A percentile compares a stretch with the other conserved stretches of the same genome.
Conservation (phyloP, 106 monocot genomes). For the Ottelia alismoides region DNA sequence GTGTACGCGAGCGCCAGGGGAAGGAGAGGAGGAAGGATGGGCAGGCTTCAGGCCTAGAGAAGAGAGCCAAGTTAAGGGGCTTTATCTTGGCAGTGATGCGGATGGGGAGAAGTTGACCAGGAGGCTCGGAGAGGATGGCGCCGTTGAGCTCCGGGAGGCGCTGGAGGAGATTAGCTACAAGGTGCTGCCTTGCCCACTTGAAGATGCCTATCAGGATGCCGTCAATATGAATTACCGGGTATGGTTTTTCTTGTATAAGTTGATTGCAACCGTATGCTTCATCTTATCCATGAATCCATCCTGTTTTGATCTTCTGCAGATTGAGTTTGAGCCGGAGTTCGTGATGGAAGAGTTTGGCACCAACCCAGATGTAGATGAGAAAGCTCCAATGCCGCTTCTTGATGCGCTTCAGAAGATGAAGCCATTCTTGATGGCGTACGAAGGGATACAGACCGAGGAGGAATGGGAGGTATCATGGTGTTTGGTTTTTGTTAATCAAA, state of each 20-base stretch:
- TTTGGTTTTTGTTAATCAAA: background rate
- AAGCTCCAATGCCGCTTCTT: slow-evolving; percentile 58
- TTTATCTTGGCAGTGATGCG: slow-evolving; percentile 44
- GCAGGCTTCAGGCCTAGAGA: slow-evolving; percentile 12
- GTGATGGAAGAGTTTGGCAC: slow-evolving; percentile 48
- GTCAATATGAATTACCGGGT: slow-evolving; percentile 73
- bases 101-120: slow-evolving; percentile 67
- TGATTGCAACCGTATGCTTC: background rate
- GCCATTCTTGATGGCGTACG: slow-evolving; percentile 96
- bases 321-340: slow-evolving; percentile 96
- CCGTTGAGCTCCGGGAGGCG: slow-evolving; percentile 35
- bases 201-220: slow-evolving; percentile 68
- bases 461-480: slow-evolving; percentile 80
- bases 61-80: slow-evolving; percentile 11
- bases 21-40: slow-evolving; percentile 7
- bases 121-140: slow-evolving; percentile 66
- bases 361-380: slow-evolving; percentile 96
- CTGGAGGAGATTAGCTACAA: slow-evolving; percentile 44
- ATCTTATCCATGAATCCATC: no score
- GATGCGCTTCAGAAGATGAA: slow-evolving; percentile 73
- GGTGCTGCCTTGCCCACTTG: slow-evolving; percentile 48
- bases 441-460: slow-evolving; percentile 78
- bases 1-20: slow-evolving; percentile 9
- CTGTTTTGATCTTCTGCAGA: slow-evolving; percentile 23
- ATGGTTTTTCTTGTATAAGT: background rate